Evolutionary conservation across 768 basidiomycete genomes (phyloP).

Genomic region (Coprinopsis sp.): DNA sequence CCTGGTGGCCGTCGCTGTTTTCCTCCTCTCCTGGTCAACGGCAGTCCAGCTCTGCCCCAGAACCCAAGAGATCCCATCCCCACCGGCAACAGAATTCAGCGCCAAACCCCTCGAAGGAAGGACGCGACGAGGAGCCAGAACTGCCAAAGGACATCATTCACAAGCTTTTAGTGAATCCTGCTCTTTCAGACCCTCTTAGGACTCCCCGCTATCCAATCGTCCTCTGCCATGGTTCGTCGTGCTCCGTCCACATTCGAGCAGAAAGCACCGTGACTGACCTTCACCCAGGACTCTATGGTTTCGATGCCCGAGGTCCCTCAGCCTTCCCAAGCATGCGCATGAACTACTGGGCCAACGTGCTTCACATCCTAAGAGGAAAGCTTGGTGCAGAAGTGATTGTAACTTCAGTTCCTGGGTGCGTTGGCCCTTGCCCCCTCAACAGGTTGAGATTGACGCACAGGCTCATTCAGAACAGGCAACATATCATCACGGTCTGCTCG

Average conservation of each 20-base stretch:
- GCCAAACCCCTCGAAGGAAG: conserved; percentile 8
- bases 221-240: conserved; percentile 82
- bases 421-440: conserved; percentile 4
- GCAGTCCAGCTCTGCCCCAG: conserved; percentile 11
- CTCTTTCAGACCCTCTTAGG: conserved; percentile 72
- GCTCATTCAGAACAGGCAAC: conserved; percentile 73
- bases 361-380: conserved; percentile 71
- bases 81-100: conserved; percentile 13
- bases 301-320: conserved; percentile 82
- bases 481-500: conserved; percentile 74
- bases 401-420: conserved; percentile 88
- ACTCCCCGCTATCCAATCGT: conserved; percentile 87
- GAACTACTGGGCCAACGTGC: conserved; percentile 92
- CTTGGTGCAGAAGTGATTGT: conserved; percentile 95
- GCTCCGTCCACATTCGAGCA: background rate
- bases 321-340: conserved; percentile 78
- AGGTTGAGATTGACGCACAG: background rate
- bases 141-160: conserved; percentile 51
- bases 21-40: conserved; percentile 14
- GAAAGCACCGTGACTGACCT: background rate
- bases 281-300: conserved; percentile 81
- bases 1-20: conserved; percentile 20
- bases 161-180: conserved; percentile 69
- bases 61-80: conserved; percentile 17
- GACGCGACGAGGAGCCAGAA: conserved; percentile 18